A percentile compares a stretch with the other conserved stretches of the same genome.
phyloP scores from a whole-genome alignment of 352 stramenopile genomes.

The Phytopythium sindhum region DNA sequence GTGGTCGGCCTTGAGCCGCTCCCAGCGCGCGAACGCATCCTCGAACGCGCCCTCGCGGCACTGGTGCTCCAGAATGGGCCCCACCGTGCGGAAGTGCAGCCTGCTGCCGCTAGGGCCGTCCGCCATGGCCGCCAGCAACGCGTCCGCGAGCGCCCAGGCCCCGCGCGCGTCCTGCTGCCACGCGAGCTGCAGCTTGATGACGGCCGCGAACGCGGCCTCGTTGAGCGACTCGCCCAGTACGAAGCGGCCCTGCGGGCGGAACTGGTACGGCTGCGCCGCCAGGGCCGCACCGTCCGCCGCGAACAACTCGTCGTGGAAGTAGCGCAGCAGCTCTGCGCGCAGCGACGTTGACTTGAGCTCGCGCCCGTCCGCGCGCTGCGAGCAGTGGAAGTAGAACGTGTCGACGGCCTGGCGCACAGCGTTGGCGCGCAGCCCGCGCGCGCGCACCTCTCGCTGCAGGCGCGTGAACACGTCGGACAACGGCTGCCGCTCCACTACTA shows the following conservation, averaged over 20 bases:
- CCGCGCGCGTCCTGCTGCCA: constrained; percentile 25
- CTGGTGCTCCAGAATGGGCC: constrained; percentile 57
- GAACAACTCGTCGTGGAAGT: constrained; percentile 50
- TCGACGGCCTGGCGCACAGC: constrained; percentile 51
- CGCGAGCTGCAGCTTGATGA: constrained; percentile 57
- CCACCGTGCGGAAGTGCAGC: constrained; percentile 69
- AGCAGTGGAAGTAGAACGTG: constrained; percentile 75
- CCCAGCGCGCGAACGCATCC: constrained; percentile 45
- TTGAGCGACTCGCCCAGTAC: constrained; percentile 57
- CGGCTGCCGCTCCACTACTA: constrained; percentile 44
- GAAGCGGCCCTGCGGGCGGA: constrained; percentile 13
- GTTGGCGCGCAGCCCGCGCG: constrained; percentile 22
- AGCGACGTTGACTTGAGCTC: constrained; percentile 25
- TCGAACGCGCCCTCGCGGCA: constrained; percentile 37
- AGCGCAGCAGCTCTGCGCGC: constrained; percentile 33
- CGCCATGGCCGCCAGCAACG: constrained; percentile 23
- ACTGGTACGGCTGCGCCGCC: constrained; percentile 2
- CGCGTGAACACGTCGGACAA: constrained; percentile 49
- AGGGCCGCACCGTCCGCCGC: constrained; percentile 5
- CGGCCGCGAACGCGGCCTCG: constrained; percentile 50
- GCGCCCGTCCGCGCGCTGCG: constrained; percentile 31
- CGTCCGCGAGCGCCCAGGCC: constrained; percentile 49
- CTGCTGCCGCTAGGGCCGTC: constrained; percentile 8
- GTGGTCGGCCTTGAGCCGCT: constrained; percentile 39
- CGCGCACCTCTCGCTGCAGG: constrained; percentile 37